Conservation (phyloP, 129 eudicot genomes). For the Tanacetum coccineum region DNA sequence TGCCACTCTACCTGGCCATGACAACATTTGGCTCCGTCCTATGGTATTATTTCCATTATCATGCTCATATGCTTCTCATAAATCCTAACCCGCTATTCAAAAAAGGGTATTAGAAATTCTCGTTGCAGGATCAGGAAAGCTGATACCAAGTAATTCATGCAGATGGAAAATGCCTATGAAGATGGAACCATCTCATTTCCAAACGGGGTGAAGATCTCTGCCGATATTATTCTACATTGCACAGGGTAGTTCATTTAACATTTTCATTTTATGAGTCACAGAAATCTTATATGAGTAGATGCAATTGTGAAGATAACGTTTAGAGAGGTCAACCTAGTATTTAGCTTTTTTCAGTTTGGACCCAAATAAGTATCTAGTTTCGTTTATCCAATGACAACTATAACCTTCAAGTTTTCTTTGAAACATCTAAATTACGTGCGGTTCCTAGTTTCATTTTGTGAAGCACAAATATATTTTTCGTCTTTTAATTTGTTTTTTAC, state of each 20-base stretch:
- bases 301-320: too few relatives aligned
- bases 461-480: too few relatives aligned
- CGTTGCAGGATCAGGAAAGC: constrained; percentile 12
- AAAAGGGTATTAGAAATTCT: constrained; percentile 6
- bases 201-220: constrained; percentile 49
- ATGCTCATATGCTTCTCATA: background rate
- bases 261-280: constrained; percentile 7
- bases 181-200: constrained; percentile 68
- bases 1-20: constrained; percentile 49
- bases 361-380: too few relatives aligned
- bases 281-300: background rate
- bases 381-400: too few relatives aligned
- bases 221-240: constrained; percentile 77
- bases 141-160: constrained; percentile 29
- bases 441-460: too few relatives aligned
- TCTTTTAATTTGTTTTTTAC: too few relatives aligned
- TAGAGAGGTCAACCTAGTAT: too few relatives aligned
- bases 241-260: constrained; percentile 57
- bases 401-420: too few relatives aligned
- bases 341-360: too few relatives aligned
- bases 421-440: too few relatives aligned
- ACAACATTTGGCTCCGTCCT: constrained; percentile 75
- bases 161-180: constrained; percentile 56
- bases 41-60: constrained; percentile 48
- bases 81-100: background rate